Evolutionary conservation across 169 alveolate species (phyloP).

Genomic region (Ichthyophthirius multifiliis): DNA sequence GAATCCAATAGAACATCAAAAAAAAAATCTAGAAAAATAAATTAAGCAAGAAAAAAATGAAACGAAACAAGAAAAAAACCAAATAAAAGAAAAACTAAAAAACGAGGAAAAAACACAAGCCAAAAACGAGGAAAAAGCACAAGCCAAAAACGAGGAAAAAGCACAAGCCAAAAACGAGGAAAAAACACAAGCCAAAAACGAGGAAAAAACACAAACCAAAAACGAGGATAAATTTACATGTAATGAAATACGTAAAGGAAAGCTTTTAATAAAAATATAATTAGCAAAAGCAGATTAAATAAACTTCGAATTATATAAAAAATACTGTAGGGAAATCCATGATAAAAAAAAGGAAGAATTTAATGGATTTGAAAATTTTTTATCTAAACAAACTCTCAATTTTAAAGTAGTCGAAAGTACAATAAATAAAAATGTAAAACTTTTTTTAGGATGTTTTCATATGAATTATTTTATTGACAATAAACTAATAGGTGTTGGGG

Average conservation of each 20-base stretch:
- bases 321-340: constrained; percentile 58
- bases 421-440: constrained; percentile 3
- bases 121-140: background rate
- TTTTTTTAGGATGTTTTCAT: constrained; percentile 60
- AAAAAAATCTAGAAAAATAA: background rate
- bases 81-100: background rate
- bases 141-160: background rate
- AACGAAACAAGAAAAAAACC: background rate
- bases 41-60: background rate
- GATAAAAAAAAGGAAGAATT: constrained; percentile 33
- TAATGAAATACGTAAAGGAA: constrained; percentile 23
- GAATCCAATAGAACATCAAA: background rate
- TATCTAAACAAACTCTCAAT: constrained; percentile 55
- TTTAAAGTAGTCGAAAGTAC: constrained; percentile 14
- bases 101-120: background rate
- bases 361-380: constrained; percentile 38
- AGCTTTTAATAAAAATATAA: constrained; percentile 32
- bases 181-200: constrained; percentile 4
- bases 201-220: background rate
- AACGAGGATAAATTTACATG: constrained; percentile 12
- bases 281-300: constrained; percentile 47
- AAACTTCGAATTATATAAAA: constrained; percentile 46
- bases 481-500: constrained; percentile 62
- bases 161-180: constrained; percentile 6
- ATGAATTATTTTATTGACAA: constrained; percentile 62